A percentile compares a stretch with the other conserved stretches of the same genome.
These are phyloP conservation scores for Phanerochaete carnosa DNA, from an alignment of 768 basidiomycete genomes.

Conservation along the genomic window DNA sequence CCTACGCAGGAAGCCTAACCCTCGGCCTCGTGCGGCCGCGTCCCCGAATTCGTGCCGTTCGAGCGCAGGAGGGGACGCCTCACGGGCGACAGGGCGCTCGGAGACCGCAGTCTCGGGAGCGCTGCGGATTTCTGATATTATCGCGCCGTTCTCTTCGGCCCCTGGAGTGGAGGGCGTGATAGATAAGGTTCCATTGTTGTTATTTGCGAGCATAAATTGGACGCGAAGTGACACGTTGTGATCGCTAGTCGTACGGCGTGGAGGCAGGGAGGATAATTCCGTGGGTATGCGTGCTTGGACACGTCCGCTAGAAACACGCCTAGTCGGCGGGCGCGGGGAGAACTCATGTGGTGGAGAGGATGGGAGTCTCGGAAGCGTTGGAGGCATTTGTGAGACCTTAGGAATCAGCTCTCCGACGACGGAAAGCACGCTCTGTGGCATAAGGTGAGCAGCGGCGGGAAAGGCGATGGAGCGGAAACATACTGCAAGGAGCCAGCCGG, in stretches of 20 bases:
- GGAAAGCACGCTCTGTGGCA: slow-evolving; percentile 7
- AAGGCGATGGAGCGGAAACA: background rate
- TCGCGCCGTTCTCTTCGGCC: background rate
- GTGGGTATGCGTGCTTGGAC: background rate
- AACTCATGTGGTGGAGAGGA: background rate
- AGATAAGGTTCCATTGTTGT: background rate
- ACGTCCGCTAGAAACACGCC: background rate
- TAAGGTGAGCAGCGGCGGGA: background rate
- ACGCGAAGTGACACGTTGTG: background rate
- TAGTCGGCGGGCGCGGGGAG: no score
- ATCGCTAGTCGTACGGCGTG: background rate
- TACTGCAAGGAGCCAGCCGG: slow-evolving; percentile 12
- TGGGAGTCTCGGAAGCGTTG: slow-evolving; percentile 4
- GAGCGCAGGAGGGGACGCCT: background rate
- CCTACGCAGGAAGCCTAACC: background rate
- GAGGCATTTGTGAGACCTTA: background rate
- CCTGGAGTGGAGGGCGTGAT: background rate
- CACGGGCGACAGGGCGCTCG: background rate
- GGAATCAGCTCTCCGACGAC: slow-evolving; percentile 4
- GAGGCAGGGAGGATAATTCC: background rate
- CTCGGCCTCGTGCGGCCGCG: background rate
- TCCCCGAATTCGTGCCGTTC: background rate
- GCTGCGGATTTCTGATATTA: background rate
- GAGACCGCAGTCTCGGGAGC: background rate
- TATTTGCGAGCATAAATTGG: background rate